Evolutionary conservation across 192 early-diverging fungal genomes (phyloP).

Genomic region (Podila verticillata): DNA sequence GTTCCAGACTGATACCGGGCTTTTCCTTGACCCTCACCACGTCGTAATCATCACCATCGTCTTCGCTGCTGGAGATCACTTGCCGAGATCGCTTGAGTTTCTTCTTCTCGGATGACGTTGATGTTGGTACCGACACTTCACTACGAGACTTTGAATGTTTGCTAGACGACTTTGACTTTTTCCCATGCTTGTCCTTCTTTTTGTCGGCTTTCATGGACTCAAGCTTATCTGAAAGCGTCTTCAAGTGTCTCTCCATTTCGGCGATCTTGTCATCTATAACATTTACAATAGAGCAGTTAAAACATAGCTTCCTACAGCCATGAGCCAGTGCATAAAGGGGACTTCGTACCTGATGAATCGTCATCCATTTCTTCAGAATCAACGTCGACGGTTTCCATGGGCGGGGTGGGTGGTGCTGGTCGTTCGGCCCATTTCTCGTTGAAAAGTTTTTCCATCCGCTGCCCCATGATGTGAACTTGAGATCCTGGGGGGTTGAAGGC

Average conservation of each 20-base stretch:
- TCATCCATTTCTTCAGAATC: constrained; percentile 35
- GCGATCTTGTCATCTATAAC: constrained; percentile 48
- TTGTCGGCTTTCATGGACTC: constrained; percentile 46
- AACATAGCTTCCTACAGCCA: not conserved
- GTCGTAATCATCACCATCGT: not conserved
- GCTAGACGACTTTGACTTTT: constrained; percentile 13
- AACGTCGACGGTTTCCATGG: constrained; percentile 6
- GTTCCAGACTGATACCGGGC: constrained; percentile 80
- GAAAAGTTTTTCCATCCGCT: constrained; percentile 73
- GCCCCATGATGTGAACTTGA: constrained; percentile 71
- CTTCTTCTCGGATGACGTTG: constrained; percentile 35
- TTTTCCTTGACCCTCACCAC: constrained; percentile 41
- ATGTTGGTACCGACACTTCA: constrained; percentile 5
- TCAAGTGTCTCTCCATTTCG: constrained; percentile 44
- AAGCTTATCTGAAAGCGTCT: constrained; percentile 35
- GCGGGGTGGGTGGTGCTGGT: constrained; percentile 40
- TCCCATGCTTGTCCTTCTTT: constrained; percentile 43
- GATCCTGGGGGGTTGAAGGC: constrained; percentile 72
- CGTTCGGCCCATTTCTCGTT: constrained; percentile 72
- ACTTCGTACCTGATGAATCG: constrained; percentile 26
- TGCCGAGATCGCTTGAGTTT: constrained; percentile 23
- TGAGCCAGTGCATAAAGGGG: not conserved
- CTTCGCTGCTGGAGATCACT: constrained; percentile 33
- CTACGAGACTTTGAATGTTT: constrained; percentile 20
- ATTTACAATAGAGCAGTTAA: not conserved